Base-by-base conservation (phyloP, 2,329 filamentous ascomycete genomes). In the Monosporascus sp. region DNA sequence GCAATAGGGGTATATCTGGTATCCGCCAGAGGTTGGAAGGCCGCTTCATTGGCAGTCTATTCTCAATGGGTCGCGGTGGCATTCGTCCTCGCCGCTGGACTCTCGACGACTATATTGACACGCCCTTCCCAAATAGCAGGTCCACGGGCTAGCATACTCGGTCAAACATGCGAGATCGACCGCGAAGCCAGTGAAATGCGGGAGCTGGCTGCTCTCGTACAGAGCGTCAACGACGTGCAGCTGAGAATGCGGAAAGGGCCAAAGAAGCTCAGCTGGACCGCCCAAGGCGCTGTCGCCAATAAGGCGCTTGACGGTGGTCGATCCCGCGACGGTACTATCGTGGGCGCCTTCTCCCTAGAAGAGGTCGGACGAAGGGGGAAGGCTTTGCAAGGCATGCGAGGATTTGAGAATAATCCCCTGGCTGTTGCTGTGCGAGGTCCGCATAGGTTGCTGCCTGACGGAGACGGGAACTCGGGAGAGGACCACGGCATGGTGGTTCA, bases 241-340 rank as follows among this genome's bases (percentile, higher is more conserved):
- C 51, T 57, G 19, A 57, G 51, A 20, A 54, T 53, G 50, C 52
- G 44, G 57, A 55, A 27, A 64, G 63, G 49, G 61, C 61, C 52
- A 36, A 70, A 69, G 58, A 64, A 72, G 8, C 64, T 70, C 16
- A 75, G 72, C 62, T 75, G 73, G 73, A 74, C 72, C 0, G 71
- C 67, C 0, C 66, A 74, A 6, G 72, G 70, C 0, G 66, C 68
- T 26, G 67, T 69, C 3, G 68, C 65, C 2, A 57, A 58, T 38
- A 60, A 55, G 24, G 58, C 56, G 53, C 55, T 59, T 14, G 36
- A 27, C 27, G 55, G 55, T 20, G 48, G 50, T 20, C 66, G 65
- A n/a, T 63, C 63, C 7, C 59, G 64, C 19, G 64, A 67, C 22
- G 64, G 8, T 5, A 8, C 66, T 48, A 69, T 63, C 48, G 64